A percentile compares a stretch with the other conserved stretches of the same genome.
Evolutionary conservation across 805 yeast genomes (phyloP).

Genomic region (Metschnikowia picachoensis): DNA sequence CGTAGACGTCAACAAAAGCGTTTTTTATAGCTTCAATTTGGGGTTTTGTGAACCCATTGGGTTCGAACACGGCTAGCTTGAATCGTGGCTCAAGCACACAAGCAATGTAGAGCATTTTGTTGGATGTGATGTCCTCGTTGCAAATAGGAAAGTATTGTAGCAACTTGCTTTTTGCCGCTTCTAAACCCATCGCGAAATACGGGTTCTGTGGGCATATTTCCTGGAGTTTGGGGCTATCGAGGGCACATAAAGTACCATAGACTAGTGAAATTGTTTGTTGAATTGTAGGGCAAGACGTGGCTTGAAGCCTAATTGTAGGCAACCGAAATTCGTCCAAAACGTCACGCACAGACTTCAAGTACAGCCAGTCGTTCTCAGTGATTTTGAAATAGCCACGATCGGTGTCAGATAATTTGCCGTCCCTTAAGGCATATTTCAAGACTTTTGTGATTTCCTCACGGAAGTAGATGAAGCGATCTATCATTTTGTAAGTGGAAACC

Average conservation of each 20-base stretch:
- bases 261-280: constrained; percentile 1
- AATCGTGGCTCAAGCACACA: constrained; percentile 4
- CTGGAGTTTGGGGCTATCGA: not conserved
- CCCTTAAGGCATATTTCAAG: not conserved
- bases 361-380: constrained; percentile 1
- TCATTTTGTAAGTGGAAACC: constrained; percentile 4
- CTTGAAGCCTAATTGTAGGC: constrained; percentile 4
- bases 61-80: not conserved
- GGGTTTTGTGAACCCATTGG: not conserved
- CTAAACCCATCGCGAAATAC: not conserved
- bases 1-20: not conserved
- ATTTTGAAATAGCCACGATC: not conserved
- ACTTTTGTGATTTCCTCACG: not conserved
- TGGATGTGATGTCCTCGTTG: not conserved
- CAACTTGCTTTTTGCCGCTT: constrained; percentile 1
- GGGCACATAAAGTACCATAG: not conserved
- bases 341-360: constrained; percentile 1
- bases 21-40: not conserved
- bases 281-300: not conserved
- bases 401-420: not conserved
- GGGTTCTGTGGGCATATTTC: not conserved
- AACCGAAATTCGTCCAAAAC: not conserved
- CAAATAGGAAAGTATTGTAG: not conserved
- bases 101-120: not conserved
- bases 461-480: constrained; percentile 2